Evolutionary conservation across 495 filamentous ascomycete genomes (phyloP), one percentile per base, ranked within the genome.

Genomic region (Antarctomyces pellizariae): DNA sequence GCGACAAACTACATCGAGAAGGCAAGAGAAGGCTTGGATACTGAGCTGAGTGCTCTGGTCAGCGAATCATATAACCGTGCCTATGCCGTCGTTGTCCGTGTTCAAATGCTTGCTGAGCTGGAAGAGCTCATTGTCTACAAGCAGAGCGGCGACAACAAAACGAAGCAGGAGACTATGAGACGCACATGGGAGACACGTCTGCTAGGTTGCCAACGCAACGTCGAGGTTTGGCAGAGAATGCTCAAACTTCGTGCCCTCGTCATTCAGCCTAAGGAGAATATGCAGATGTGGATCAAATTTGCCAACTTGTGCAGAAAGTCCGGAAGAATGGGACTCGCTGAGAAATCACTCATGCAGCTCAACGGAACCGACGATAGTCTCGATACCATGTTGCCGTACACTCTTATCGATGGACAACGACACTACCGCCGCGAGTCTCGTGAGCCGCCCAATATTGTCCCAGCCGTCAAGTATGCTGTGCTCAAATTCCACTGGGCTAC

Each of bases 281-380:
- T 89, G 58, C 75, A 86, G 40, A 95, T 95, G 80, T 90, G 76
- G 62, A 93, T 95, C 53, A 99, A 99, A 43, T 95, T 92, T 40
- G 77, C 89, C 33, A 95, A 93, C 37, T 63, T 99, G 5, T 99
- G 86, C 47, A 73, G 86, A 38, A 99, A 95, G 44, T 90, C 80
- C 16, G 75, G 78, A 27, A 71, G 86, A 6, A 83, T 79, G 55
- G 86, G 84, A 8, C 62, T 99, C n/a, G 89, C 84, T 2, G 86
- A 95, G 53, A 84, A 90, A 46, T 79, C 79, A n/a, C 53, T 99
- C 22, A 77, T 80, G 40, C 71, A 69, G 16, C 56, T 66, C 15
- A 56, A 64, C 26, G 58, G 57, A 7, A 56, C 41, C 13, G 61
- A 65, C 7, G 62, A 77, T n/a, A 67, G 68, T 16, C 57, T 74